phyloP scores from a whole-genome alignment of 192 early-diverging fungal species.

The Geranomyces michiganensis region DNA sequence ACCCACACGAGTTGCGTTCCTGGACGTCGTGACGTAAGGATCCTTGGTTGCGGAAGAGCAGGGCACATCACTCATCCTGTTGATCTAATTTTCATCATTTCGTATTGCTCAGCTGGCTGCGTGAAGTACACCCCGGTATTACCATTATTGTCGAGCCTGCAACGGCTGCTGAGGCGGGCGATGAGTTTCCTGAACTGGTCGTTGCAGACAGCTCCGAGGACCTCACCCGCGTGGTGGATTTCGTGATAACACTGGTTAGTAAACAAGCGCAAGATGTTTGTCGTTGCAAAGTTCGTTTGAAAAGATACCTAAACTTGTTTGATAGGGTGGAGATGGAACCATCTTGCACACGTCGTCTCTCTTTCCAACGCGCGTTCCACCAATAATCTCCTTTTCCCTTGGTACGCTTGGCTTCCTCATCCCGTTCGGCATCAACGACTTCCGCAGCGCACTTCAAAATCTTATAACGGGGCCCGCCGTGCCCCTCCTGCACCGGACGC shows the following conservation, averaged over 20 bases:
- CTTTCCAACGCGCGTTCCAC: constrained; percentile 75
- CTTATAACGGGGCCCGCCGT: constrained; percentile 64
- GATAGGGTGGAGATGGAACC: constrained; percentile 83
- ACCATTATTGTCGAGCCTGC: constrained; percentile 24
- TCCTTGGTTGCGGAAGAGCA: constrained; percentile 16
- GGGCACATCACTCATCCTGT: neutral
- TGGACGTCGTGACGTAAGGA: constrained; percentile 57
- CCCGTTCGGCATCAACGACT: constrained; percentile 74
- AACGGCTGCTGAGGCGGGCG: neutral
- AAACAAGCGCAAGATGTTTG: neutral
- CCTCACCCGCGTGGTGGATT: constrained; percentile 59
- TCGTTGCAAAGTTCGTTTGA: neutral
- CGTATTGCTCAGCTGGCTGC: constrained; percentile 60
- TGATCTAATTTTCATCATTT: neutral
- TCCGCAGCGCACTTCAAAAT: constrained; percentile 56
- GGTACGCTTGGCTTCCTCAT: constrained; percentile 91
- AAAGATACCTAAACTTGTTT: neutral
- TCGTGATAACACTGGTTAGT: constrained; percentile 75
- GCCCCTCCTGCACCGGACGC: constrained; percentile 76
- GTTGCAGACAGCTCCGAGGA: neutral
- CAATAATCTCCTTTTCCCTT: constrained; percentile 91
- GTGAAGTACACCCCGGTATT: constrained; percentile 57
- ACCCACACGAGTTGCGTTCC: constrained; percentile 66
- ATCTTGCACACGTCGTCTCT: constrained; percentile 84
- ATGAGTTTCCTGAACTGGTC: neutral